Evolutionary conservation across 1,139 yeast genomes (phyloP), one percentile per base, ranked within the genome.

Genomic region (Insectozyma bohioensis): DNA sequence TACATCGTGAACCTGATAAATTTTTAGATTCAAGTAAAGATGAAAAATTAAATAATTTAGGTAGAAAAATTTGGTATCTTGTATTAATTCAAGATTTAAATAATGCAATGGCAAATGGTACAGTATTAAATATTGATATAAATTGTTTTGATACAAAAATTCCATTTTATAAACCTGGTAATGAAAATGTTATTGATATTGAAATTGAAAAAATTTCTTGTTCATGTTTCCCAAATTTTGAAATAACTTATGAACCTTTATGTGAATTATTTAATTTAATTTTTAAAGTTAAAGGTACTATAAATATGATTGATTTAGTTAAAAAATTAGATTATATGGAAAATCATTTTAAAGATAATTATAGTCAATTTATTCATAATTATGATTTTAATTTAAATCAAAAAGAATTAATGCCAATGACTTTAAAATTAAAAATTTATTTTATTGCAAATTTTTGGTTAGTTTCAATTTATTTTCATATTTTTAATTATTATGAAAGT

Each of bases 1-100:
- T 75, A 23, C 61, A 74, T 44, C 49, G 75, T 26, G 72, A 69
- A 14, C 72, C 72, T 0, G 62, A 58, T 31, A 42, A 43, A 33
- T 48, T 49, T 33, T 45, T 46, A 8, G 58, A 56, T 11, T 30
- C 40, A 4, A 36, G 38, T 16, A 45, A 48, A 17, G 61, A 56
- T 32, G 49, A 45, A 14, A 56, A 53, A 34, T 28, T 47, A 2
- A 58, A 56, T 36, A 56, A 62, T 39, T 45, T 67, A 30, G 49
- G 59, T 12, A 46, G 72, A 30, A 67, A 66, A 36, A 42, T 62
- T 14, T 59, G 72, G 73, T 50, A 47, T 31, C 40, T 46, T 20
- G 32, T 63, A 25, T 41, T 64, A 15, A 44, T 58, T n/a, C 37
- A 59, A 30, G 79, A 74, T 51, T 41, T 67, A 20, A 53, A 54